These are phyloP conservation scores for Phylloporus arenicola DNA, from an alignment of 768 basidiomycete species.

Conservation along the genomic window DNA sequence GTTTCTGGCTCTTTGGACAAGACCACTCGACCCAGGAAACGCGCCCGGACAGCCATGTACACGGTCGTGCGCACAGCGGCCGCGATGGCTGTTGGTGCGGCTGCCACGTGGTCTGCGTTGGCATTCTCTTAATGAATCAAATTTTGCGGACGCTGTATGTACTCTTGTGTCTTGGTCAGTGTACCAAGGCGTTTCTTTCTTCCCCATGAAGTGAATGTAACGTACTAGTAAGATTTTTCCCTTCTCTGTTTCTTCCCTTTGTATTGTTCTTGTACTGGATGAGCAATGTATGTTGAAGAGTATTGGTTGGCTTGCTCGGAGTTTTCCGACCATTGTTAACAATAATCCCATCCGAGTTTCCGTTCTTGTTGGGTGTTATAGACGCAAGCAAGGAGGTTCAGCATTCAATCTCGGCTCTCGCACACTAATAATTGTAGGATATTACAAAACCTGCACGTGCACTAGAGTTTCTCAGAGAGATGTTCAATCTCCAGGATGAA, in stretches of 20 bases:
- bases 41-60: constrained; percentile 35
- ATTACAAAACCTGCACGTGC: no score
- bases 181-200: neutral
- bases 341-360: no score
- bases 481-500: no score
- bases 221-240: neutral
- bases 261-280: constrained; percentile 2
- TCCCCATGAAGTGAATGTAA: constrained; percentile 3
- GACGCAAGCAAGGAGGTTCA: no score
- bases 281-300: neutral
- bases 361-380: no score
- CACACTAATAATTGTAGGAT: no score
- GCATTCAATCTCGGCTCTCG: no score
- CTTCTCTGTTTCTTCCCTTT: neutral
- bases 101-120: constrained; percentile 67
- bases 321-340: no score
- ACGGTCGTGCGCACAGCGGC: constrained; percentile 54
- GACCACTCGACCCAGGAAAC: constrained; percentile 35
- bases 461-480: no score
- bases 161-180: neutral
- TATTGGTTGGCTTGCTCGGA: no score
- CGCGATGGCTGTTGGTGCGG: constrained; percentile 60
- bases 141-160: neutral
- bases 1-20: no score
- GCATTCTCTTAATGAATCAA: constrained; percentile 48